Conservation (phyloP, 2,329 filamentous ascomycete species). For the Fusarium liriodendri region DNA sequence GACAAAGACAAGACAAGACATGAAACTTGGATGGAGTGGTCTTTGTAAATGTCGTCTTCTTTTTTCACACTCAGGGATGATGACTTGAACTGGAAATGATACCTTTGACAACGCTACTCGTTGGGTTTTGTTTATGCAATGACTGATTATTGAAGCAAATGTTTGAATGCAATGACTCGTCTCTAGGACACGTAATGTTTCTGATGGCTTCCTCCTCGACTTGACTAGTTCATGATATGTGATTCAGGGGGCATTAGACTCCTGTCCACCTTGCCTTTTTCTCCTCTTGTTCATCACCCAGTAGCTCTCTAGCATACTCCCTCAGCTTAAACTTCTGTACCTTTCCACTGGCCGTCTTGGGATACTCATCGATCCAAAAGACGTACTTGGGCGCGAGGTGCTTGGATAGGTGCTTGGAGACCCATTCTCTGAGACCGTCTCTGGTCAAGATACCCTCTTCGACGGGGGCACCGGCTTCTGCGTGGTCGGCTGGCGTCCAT, state of each 20-base stretch:
- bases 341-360: slow-evolving; percentile 96
- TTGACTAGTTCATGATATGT: background rate
- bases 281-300: slow-evolving; percentile 31
- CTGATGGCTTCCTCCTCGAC: background rate
- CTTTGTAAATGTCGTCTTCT: background rate
- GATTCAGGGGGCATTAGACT: background rate
- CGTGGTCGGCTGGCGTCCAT: slow-evolving; percentile 40
- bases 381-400: slow-evolving; percentile 90
- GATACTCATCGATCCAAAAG: slow-evolving; percentile 88
- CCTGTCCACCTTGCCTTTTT: background rate
- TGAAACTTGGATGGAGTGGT: background rate
- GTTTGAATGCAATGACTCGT: slow-evolving; percentile 11
- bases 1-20: background rate
- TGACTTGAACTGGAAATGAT: slow-evolving; percentile 28
- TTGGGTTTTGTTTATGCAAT: background rate
- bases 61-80: background rate
- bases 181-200: background rate
- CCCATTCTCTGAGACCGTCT: slow-evolving; percentile 77
- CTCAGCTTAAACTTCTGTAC: slow-evolving; percentile 93
- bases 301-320: slow-evolving; percentile 65
- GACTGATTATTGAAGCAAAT: background rate
- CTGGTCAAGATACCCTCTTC: slow-evolving; percentile 56
- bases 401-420: slow-evolving; percentile 72
- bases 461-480: slow-evolving; percentile 35
- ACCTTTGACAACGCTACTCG: slow-evolving; percentile 31